These are phyloP conservation scores for Camellia lanceoleosa DNA, from an alignment of 148 eudicot genomes.

Conservation along the genomic window DNA sequence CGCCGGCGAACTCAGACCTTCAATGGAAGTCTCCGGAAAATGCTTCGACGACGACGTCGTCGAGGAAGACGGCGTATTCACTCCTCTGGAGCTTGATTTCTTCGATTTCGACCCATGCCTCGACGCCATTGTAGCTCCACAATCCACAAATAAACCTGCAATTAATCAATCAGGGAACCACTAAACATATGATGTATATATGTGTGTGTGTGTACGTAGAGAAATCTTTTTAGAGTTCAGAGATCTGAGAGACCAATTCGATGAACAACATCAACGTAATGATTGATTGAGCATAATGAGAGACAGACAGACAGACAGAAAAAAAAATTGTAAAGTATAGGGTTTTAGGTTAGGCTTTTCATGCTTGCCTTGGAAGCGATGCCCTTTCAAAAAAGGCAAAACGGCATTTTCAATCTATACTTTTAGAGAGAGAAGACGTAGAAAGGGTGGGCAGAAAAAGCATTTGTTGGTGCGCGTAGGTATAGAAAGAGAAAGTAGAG, in stretches of 20 bases:
- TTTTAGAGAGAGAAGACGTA: background rate
- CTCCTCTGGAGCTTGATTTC: conserved; percentile 34
- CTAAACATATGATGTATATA: no score
- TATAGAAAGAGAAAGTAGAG: conserved; percentile 9
- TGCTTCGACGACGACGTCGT: conserved; percentile 74
- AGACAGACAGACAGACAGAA: background rate
- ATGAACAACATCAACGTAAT: conserved; percentile 23
- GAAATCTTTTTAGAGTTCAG: conserved; percentile 9
- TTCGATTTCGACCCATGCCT: conserved; percentile 45
- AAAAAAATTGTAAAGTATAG: conserved; percentile 17
- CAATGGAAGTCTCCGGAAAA: conserved; percentile 53
- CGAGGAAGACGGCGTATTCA: conserved; percentile 63
- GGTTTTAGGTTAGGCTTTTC: conserved; percentile 12
- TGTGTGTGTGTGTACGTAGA: background rate
- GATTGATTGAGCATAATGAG: background rate
- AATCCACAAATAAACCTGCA: background rate
- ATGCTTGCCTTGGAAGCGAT: conserved; percentile 70
- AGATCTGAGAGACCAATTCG: conserved; percentile 20
- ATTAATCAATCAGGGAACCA: no score
- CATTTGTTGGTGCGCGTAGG: background rate
- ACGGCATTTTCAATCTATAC: conserved; percentile 14
- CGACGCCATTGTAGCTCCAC: conserved; percentile 53
- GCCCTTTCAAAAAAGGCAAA: conserved; percentile 23
- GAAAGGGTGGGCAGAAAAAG: background rate
- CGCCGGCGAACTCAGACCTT: conserved; percentile 60